Evolutionary conservation across 2,329 filamentous ascomycete species (phyloP), one percentile per base, ranked within the genome.

Genomic region (Elsinoe necatrix): DNA sequence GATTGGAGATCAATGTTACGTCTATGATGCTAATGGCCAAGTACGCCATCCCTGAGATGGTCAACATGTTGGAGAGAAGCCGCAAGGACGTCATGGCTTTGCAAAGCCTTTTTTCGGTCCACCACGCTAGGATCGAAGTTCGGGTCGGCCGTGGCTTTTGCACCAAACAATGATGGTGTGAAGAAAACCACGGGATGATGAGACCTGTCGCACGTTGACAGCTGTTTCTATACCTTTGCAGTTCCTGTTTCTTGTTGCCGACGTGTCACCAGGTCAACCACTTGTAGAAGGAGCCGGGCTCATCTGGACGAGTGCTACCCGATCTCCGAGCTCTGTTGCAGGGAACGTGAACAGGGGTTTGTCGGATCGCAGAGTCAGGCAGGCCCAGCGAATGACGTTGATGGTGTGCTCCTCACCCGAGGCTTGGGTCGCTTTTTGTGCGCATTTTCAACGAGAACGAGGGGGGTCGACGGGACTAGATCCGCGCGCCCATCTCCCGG

Each of bases 21-120:
- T 82, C 78, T 62, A 86, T 86, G 82, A 77, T 85, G 27, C 71
- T 79, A 56, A 85, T 86, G 80, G 72, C 73, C 16, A 83, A 84
- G 62, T 78, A 80, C 61, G 76, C 77, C 0, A 77, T 86, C 27
- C 83, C 82, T 0, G 77, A 71, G 2, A 86, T 86, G 82, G 60
- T 61, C 21, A 34, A 18, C 27, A 21, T 34, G 27, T 21, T 25
- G 45, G 16, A n/a, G n/a, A 21, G 25, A 50, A 34, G 45, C 16
- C 16, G 25, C n/a, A 31, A n/a, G 25, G 16, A 50, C 45, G 45
- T 50, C 45, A 34, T 50, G 45, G 45, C 45, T 50, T 50, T 31
- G 16, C 25, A 50, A 9, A 34, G 29, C 27, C n/a, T 50, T 50
- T 31, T 18, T 11, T 14, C 12, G 23, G 42, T 8, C 25, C 16